These are phyloP conservation scores for Aspergillus ochraceoroseus DNA, from an alignment of 2,329 filamentous ascomycete species.

Conservation along the genomic window DNA sequence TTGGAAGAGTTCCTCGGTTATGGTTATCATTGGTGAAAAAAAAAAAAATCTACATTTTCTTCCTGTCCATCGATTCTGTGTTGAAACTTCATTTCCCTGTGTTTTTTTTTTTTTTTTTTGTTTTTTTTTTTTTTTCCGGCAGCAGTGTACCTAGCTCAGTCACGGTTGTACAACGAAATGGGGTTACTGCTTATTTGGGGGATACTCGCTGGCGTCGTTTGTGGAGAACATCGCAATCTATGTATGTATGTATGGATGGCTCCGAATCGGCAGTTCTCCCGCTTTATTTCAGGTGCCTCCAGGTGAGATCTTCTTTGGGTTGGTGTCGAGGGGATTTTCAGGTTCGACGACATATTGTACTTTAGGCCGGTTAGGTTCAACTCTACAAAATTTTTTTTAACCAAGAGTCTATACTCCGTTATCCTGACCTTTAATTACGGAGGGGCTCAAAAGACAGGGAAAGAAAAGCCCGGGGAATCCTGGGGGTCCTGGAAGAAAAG, in stretches of 20 bases:
- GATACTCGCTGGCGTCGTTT: not conserved
- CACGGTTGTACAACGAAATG: constrained; percentile 22
- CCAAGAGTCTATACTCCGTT: no score
- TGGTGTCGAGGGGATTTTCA: not conserved
- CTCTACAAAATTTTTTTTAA: no score
- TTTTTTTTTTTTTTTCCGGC: constrained; percentile 11
- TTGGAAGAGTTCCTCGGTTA: constrained; percentile 7
- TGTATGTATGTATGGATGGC: no score
- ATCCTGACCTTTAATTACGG: no score
- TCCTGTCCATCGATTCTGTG: constrained; percentile 5
- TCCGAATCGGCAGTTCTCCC: no score
- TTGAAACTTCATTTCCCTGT: constrained; percentile 5
- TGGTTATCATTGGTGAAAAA: constrained; percentile 10
- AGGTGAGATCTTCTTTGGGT: constrained; percentile 7
- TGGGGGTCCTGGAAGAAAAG: constrained; percentile 11
- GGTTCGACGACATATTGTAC: no score
- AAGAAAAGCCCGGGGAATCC: not conserved
- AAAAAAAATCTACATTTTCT: constrained; percentile 8
- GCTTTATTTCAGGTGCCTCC: constrained; percentile 1
- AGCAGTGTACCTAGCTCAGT: constrained; percentile 15
- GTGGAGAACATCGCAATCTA: not conserved
- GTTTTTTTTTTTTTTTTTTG: constrained; percentile 11
- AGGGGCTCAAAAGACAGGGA: no score
- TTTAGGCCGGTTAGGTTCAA: no score
- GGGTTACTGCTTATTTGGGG: constrained; percentile 17